Evolutionary conservation across 148 eudicot genomes (phyloP).

Genomic region (Pharnaceum exiguum): DNA sequence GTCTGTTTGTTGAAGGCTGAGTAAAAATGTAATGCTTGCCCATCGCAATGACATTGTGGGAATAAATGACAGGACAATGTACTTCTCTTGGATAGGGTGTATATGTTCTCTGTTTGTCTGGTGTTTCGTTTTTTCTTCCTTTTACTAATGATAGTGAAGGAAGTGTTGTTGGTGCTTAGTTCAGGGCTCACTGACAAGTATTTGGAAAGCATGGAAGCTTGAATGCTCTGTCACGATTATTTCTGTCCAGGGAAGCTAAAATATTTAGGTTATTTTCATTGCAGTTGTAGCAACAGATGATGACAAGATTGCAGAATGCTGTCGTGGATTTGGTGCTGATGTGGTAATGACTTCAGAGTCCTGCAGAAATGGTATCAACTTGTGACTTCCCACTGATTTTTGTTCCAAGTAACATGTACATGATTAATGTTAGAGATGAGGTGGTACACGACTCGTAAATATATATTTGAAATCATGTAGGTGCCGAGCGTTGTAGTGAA

Average conservation of each 20-base stretch:
- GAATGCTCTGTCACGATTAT: background rate
- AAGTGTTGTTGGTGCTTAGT: too few species aligned
- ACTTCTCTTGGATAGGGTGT: too few species aligned
- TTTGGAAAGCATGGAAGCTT: too few species aligned
- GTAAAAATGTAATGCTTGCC: too few species aligned
- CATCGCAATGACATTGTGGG: too few species aligned
- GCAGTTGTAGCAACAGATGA: conserved; percentile 98
- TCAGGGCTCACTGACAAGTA: too few species aligned
- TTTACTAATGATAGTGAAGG: too few species aligned
- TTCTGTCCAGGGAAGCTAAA: background rate
- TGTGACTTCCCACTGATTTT: conserved; percentile 3
- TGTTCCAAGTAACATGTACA: background rate
- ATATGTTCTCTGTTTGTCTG: too few species aligned
- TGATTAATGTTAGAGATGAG: background rate
- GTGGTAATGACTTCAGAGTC: conserved; percentile 97
- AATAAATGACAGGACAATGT: too few species aligned
- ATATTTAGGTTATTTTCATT: conserved; percentile 9
- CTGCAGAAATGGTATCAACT: conserved; percentile 65
- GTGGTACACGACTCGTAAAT: background rate
- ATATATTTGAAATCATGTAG: conserved; percentile 21
- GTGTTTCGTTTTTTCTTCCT: too few species aligned
- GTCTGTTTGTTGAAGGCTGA: too few species aligned
- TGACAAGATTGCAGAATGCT: conserved; percentile 89
- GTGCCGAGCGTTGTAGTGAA: conserved; percentile 94
- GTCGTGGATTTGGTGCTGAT: conserved; percentile 93